These are phyloP conservation scores for Takashimella koratensis DNA, from an alignment of 1,284 basidiomycete genomes.

Conservation along the genomic window DNA sequence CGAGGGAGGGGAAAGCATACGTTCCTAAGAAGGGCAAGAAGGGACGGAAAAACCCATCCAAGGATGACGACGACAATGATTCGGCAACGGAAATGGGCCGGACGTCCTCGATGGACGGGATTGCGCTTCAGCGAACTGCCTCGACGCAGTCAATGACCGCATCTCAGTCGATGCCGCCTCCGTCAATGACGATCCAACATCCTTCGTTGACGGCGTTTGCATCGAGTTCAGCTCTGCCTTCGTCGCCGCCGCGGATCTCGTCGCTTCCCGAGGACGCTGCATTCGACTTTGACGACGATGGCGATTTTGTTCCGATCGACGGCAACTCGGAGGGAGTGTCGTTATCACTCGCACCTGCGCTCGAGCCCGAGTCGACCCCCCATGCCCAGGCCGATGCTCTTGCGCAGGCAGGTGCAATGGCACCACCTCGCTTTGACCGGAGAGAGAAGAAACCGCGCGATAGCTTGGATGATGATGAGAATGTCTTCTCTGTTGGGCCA, in stretches of 20 bases:
- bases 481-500: slow-evolving; percentile 25
- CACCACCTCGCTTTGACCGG: slow-evolving; percentile 17
- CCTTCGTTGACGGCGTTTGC: neutral
- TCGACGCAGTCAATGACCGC: neutral
- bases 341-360: neutral
- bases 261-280: slow-evolving; percentile 3
- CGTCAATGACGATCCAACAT: neutral
- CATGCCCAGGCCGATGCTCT: neutral
- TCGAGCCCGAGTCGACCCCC: neutral
- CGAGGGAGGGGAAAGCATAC: slow-evolving; percentile 36
- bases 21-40: slow-evolving; percentile 47
- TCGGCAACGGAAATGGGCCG: slow-evolving; percentile 17
- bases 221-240: neutral
- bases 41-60: slow-evolving; percentile 21
- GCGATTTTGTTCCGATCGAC: slow-evolving; percentile 33
- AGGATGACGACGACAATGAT: slow-evolving; percentile 19
- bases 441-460: slow-evolving; percentile 16
- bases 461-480: slow-evolving; percentile 33
- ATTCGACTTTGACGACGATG: slow-evolving; percentile 32
- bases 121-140: neutral
- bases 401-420: slow-evolving; percentile 4
- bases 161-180: neutral
- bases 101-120: slow-evolving; percentile 9
- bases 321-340: neutral
- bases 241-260: neutral